Percentiles rank a stretch among this genome's conserved stretches.
phyloP scores from a whole-genome alignment of 495 filamentous ascomycete genomes.

The Coniosporium apollinis region DNA sequence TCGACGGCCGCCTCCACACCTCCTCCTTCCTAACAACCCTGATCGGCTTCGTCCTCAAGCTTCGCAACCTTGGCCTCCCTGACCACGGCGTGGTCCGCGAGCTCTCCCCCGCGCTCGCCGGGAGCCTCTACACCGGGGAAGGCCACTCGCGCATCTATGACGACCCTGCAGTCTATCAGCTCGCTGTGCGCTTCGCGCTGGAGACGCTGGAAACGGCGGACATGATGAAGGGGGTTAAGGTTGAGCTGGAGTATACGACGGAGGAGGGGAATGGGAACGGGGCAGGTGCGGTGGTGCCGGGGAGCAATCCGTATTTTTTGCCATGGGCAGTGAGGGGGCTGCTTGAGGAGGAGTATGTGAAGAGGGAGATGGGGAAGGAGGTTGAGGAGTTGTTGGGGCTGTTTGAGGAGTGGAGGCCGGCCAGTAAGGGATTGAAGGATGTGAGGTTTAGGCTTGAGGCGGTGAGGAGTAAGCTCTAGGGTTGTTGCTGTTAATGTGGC shows the following conservation, averaged over 20 bases:
- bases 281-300: conserved; percentile 32
- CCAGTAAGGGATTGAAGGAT: conserved; percentile 79
- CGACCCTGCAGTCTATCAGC: conserved; percentile 71
- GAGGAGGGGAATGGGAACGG: conserved; percentile 3
- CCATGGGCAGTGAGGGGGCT: conserved; percentile 90
- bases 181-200: conserved; percentile 70
- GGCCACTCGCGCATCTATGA: conserved; percentile 90
- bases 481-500: too few relatives aligned
- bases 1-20: conserved; percentile 82
- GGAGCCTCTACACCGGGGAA: conserved; percentile 79
- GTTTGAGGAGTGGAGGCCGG: conserved; percentile 89
- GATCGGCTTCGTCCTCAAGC: conserved; percentile 80
- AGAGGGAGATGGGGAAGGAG: conserved; percentile 57
- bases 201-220: conserved; percentile 45
- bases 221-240: not conserved
- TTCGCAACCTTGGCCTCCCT: conserved; percentile 78
- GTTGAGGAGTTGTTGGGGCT: conserved; percentile 62
- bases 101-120: conserved; percentile 72
- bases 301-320: conserved; percentile 64
- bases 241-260: conserved; percentile 1
- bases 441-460: conserved; percentile 92
- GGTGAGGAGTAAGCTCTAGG: conserved; percentile 69
- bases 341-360: conserved; percentile 82
- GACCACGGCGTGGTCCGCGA: conserved; percentile 92
- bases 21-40: conserved; percentile 87